Evolutionary conservation across 345 rosid genomes (phyloP).

Genomic region (Lepidium aucheri): DNA sequence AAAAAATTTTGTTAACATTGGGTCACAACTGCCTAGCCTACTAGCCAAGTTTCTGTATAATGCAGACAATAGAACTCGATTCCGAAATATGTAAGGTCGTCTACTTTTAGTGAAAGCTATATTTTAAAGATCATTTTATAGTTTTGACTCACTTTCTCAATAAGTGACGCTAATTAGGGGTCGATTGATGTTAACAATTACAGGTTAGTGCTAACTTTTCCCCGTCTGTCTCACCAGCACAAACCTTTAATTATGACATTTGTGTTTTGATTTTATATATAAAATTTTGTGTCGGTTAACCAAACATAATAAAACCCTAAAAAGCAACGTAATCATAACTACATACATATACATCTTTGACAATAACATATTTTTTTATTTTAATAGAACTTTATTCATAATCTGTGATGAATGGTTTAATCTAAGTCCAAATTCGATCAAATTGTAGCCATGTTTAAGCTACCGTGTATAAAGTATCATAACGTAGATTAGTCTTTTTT

Average conservation of each 20-base stretch:
- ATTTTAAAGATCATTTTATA: too few relatives aligned
- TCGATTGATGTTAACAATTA: constrained; percentile 20
- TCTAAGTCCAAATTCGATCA: not conserved
- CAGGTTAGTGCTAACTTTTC: constrained; percentile 20
- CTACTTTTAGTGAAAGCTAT: too few relatives aligned
- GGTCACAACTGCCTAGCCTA: too few relatives aligned
- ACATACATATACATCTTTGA: not conserved
- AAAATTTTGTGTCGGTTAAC: constrained; percentile 4
- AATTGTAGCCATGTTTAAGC: not conserved
- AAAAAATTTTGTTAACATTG: too few relatives aligned
- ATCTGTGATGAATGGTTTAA: not conserved
- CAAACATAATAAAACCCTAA: not conserved
- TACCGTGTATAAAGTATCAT: not conserved
- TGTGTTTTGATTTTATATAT: not conserved
- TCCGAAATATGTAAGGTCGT: too few relatives aligned
- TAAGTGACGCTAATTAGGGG: constrained; percentile 33
- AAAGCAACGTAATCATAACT: not conserved
- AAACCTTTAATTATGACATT: constrained; percentile 6
- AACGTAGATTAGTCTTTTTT: not conserved
- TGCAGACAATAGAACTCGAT: too few relatives aligned
- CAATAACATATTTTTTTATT: not conserved
- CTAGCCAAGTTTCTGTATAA: too few relatives aligned
- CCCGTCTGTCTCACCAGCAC: constrained; percentile 3
- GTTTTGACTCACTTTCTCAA: constrained; percentile 24
- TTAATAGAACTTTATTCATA: not conserved